phyloP scores from a whole-genome alignment of 2,329 filamentous ascomycete species.

The Colletotrichum costaricense region DNA sequence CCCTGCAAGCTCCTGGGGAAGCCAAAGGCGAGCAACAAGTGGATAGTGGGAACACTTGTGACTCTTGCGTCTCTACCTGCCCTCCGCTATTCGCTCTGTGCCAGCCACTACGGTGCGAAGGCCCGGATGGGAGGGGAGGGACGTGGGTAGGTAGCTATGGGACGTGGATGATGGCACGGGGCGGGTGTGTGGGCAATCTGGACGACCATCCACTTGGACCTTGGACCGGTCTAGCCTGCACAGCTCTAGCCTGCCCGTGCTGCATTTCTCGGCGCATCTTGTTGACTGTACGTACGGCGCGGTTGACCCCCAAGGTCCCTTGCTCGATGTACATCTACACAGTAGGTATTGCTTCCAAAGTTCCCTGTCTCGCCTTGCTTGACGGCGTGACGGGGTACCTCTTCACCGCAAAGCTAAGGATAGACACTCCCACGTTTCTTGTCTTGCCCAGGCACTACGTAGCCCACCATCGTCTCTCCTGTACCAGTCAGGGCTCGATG shows the following conservation, averaged over 20 bases:
- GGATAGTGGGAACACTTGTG: neutral
- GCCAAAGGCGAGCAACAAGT: neutral
- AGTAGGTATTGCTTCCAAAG: neutral
- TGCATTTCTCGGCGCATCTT: conserved; percentile 36
- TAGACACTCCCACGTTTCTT: conserved; percentile 30
- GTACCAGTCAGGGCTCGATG: conserved; percentile 21
- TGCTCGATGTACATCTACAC: conserved; percentile 27
- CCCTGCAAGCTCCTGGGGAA: conserved; percentile 2
- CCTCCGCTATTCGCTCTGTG: neutral
- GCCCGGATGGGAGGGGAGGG: neutral
- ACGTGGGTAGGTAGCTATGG: neutral
- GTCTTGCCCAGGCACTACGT: conserved; percentile 18
- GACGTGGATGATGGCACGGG: neutral
- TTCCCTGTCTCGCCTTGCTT: conserved; percentile 21
- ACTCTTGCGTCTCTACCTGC: neutral
- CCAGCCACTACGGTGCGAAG: neutral
- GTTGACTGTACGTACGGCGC: conserved; percentile 5
- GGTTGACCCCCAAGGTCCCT: conserved; percentile 24
- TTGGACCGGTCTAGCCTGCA: conserved; percentile 31
- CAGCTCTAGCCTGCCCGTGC: conserved; percentile 33
- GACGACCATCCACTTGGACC: conserved; percentile 27
- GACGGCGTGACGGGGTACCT: conserved; percentile 25
- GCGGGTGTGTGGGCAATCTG: conserved; percentile 9
- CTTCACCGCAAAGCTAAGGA: conserved; percentile 31
- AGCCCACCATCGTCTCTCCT: conserved; percentile 3